Evolutionary conservation across 2,329 filamentous ascomycete species (phyloP).

Genomic region (Penicillium sumatraense): DNA sequence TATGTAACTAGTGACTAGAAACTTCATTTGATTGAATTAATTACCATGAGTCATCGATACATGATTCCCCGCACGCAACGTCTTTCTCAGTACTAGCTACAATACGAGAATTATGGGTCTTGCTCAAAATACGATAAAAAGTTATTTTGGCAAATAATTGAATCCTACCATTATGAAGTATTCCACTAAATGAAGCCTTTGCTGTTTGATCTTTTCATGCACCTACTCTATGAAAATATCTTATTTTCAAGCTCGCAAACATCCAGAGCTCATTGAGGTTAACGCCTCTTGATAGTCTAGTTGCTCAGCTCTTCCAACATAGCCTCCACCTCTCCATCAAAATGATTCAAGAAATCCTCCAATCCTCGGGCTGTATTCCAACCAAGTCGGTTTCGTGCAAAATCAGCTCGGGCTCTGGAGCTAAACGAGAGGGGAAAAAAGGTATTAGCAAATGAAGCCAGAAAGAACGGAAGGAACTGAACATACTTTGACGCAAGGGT

Average conservation of each 20-base stretch:
- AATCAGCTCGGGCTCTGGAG: conserved; percentile 3
- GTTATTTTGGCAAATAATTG: too few species aligned
- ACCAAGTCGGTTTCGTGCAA: neutral
- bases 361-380: neutral
- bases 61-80: neutral
- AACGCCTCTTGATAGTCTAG: neutral
- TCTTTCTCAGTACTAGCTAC: neutral
- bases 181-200: too few species aligned
- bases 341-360: conserved; percentile 3
- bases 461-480: too few species aligned
- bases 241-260: too few species aligned
- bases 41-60: neutral
- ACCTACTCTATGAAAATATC: too few species aligned
- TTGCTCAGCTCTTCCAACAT: conserved; percentile 1
- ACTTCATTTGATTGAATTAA: neutral
- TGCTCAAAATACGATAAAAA: too few species aligned
- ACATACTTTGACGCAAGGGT: conserved; percentile 4
- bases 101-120: neutral
- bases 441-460: neutral
- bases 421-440: too few species aligned
- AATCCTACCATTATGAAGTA: too few species aligned
- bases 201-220: too few species aligned
- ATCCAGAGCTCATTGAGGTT: neutral
- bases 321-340: conserved; percentile 2
- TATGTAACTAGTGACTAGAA: neutral